Conservation (phyloP, 306 rosid species). For the Sophora flavescens region DNA sequence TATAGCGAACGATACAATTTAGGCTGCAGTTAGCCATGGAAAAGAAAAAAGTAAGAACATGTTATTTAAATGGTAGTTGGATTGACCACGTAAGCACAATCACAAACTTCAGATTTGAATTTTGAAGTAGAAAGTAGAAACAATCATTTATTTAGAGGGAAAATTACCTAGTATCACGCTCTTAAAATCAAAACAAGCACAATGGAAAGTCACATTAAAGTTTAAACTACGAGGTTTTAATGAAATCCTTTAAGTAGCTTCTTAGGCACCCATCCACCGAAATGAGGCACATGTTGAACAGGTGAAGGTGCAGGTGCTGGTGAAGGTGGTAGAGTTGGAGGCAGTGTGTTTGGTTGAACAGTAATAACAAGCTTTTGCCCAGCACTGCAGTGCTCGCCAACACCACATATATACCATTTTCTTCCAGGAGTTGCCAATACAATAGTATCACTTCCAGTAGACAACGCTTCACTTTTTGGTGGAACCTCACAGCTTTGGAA, state of each 20-base stretch:
- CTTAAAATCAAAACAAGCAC: neutral
- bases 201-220: neutral
- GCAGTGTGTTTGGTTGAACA: neutral
- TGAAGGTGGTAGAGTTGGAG: neutral
- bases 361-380: slow-evolving; percentile 30
- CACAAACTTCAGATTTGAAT: neutral
- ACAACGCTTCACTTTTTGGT: neutral
- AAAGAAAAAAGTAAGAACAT: neutral
- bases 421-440: slow-evolving; percentile 9
- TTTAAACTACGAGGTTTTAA: neutral
- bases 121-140: neutral
- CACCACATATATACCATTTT: slow-evolving; percentile 28
- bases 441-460: neutral
- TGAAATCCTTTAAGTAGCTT: neutral
- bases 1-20: too few relatives aligned
- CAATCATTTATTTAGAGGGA: neutral
- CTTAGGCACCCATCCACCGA: neutral
- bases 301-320: neutral
- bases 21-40: neutral
- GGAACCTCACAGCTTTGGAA: slow-evolving; percentile 24
- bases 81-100: neutral
- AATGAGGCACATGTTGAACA: neutral
- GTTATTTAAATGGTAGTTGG: slow-evolving; percentile 11
- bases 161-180: neutral
- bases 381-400: neutral